Conservation (phyloP, 2,329 filamentous ascomycete species). For the Alternaria postmessia region DNA sequence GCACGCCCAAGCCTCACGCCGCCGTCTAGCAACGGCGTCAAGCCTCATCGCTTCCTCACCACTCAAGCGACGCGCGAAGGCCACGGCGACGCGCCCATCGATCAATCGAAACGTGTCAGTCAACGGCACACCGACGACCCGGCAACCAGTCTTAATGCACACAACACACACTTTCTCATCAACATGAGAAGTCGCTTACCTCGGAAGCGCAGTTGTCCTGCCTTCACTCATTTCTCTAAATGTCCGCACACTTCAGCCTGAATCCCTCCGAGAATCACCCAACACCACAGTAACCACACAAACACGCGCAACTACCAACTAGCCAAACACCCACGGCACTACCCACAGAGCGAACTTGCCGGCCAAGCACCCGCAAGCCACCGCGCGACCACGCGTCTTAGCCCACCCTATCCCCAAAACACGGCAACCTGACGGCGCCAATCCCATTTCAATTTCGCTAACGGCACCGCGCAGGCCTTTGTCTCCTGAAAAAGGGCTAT, state of each 20-base stretch:
- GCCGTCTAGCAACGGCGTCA: conserved; percentile 7
- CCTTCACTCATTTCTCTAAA: neutral
- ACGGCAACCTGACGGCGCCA: neutral
- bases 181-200: conserved; percentile 2
- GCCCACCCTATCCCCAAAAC: neutral
- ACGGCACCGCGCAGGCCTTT: conserved; percentile 1
- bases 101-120: conserved; percentile 10
- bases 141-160: neutral
- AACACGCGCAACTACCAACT: neutral
- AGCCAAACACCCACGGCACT: conserved; percentile 1
- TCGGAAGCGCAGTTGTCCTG: neutral
- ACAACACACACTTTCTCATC: neutral
- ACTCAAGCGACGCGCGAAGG: conserved; percentile 15
- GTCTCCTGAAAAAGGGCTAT: conserved; percentile 4
- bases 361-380: conserved; percentile 16
- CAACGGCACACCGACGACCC: conserved; percentile 3
- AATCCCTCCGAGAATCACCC: neutral
- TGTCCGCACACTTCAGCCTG: conserved; percentile 1
- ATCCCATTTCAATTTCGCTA: conserved; percentile 3
- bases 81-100: conserved; percentile 26
- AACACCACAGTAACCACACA: conserved; percentile 1
- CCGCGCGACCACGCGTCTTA: conserved; percentile 8
- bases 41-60: conserved; percentile 15
- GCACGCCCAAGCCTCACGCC: conserved; percentile 11
- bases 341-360: conserved; percentile 4